Base-by-base conservation (phyloP, 805 yeast genomes). In the Hanseniaspora jakobsenii region DNA sequence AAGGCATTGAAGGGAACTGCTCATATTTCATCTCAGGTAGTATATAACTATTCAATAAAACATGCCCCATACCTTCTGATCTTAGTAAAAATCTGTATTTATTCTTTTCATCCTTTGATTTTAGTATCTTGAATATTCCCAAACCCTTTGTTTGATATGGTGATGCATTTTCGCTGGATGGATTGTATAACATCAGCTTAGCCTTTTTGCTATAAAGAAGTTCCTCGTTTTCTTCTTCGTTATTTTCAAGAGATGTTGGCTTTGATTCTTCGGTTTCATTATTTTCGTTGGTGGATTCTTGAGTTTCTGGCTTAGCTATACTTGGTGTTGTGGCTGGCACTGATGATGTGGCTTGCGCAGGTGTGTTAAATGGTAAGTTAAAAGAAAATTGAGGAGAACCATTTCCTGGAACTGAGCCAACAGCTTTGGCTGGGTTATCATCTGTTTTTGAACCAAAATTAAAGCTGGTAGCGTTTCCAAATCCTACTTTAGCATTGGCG, bases 191-290 rank as follows among this genome's bases (percentile, higher is more conserved):
- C 72, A 76, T 75, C 36, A 85, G 65, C 55, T 85, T 85, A 3
- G 89, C 72, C 54, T 81, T 72, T 53, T 81, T 78, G 35, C 78
- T 72, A 52, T 71, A 81, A 21, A 73, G 54, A 0, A 69, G 57
- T 1, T 68, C 74, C 63, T 89, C 96, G 44, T 74, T 71, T 62
- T 86, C 95, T 63, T 89, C 96, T 16, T 95, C 96, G 71, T 72
- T 52, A 71, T 50, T 52, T 19, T 58, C 47, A 10, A 53, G 66
- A 24, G n/a, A n/a, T 5, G 71, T 73, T 10, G 77, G 67, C 44
- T 77, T 68, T 38, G 74, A 71, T 17, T 66, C 62, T 48, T 73
- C 66, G 47, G 61, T 61, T 36, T 61, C 69, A 13, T 67, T 60
- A 6, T 61, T 62, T 3, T 63, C 72, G 19, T 53, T 60, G 4